These are phyloP conservation scores for Theileria luwenshuni DNA, from an alignment of 169 alveolate species.

Conservation along the genomic window DNA sequence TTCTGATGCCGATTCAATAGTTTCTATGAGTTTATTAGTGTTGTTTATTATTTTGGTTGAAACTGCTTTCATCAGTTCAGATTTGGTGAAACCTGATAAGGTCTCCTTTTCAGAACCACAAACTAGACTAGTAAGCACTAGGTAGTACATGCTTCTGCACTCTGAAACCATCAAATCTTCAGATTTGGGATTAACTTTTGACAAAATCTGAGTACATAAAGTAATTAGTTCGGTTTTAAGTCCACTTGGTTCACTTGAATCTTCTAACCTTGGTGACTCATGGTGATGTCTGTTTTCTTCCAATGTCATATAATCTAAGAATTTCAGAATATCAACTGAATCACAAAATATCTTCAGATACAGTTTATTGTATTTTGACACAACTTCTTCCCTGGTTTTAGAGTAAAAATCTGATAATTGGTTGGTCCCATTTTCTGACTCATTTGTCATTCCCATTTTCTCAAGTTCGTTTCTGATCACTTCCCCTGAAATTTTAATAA, in stretches of 20 bases:
- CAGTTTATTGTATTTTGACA: conserved; percentile 6
- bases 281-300: not conserved
- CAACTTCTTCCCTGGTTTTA: not conserved
- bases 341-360: conserved; percentile 17
- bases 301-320: conserved; percentile 4
- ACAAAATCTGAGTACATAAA: not conserved
- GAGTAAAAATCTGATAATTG: not conserved
- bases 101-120: too few relatives aligned
- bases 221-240: not conserved
- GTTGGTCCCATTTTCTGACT: not conserved
- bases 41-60: not conserved
- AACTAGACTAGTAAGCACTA: conserved; percentile 7
- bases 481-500: not conserved
- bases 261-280: too few relatives aligned
- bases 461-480: not conserved
- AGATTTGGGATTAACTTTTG: not conserved
- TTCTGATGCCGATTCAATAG: not conserved
- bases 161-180: not conserved
- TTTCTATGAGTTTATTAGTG: not conserved
- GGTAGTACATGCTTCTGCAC: conserved; percentile 22
- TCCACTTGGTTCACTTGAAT: not conserved
- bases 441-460: not conserved
- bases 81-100: not conserved
- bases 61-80: not conserved
- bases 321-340: conserved; percentile 5